Percentiles rank a stretch among this genome's conserved stretches.
phyloP scores from a whole-genome alignment of 2,329 filamentous ascomycete species.

The Colletotrichum paranaense region DNA sequence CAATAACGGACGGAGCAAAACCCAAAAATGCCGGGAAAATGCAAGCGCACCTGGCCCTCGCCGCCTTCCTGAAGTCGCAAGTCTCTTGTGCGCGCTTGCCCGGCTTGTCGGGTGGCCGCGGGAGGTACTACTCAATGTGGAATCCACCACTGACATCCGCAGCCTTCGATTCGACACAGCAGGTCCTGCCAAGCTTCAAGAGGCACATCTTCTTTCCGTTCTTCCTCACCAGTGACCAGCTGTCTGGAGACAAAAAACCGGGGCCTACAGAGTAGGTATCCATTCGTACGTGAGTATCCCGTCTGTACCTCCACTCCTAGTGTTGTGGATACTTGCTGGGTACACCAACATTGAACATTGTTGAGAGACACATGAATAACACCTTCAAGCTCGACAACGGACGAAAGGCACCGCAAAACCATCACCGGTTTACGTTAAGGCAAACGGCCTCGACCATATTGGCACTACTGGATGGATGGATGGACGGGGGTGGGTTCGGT shows the following conservation, averaged over 20 bases:
- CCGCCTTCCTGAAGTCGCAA: conserved; percentile 31
- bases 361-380: conserved; percentile 35
- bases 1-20: neutral
- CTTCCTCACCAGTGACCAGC: neutral
- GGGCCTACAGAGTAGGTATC: neutral
- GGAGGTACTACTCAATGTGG: conserved; percentile 20
- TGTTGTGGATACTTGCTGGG: neutral
- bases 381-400: conserved; percentile 16
- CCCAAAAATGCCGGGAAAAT: neutral
- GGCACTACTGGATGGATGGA: neutral
- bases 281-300: too few species aligned
- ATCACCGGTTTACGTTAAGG: conserved; percentile 2
- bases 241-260: neutral
- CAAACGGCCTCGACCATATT: neutral
- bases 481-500: neutral
- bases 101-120: conserved; percentile 27
- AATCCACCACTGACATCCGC: conserved; percentile 14
- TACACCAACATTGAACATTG: conserved; percentile 12
- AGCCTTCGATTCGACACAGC: conserved; percentile 9
- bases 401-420: conserved; percentile 26
- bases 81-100: conserved; percentile 23
- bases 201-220: neutral
- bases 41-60: neutral
- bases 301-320: too few species aligned
- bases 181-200: conserved; percentile 19